Base-by-base conservation (phyloP, 768 basidiomycete genomes). In the Baorangia bicolor region DNA sequence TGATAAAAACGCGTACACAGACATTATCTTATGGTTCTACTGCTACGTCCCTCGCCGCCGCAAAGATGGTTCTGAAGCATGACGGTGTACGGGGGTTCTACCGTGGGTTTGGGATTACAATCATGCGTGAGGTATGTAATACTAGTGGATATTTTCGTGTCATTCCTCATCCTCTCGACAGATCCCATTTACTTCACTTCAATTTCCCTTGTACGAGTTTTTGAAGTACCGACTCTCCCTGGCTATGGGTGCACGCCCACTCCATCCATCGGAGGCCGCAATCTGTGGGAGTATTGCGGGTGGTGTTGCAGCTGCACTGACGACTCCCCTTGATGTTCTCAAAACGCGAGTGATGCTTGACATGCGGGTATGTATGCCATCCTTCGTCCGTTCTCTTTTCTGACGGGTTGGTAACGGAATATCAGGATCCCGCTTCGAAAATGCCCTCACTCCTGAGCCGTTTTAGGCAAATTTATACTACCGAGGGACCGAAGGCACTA, bases 301-400 rank as follows among this genome's bases (percentile, higher is more conserved):
- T 9, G 96, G 90, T 0, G 75, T 91, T 27, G 94, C 94, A 6
- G 96, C 94, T 1, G 91, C 88, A 0, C 61, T 88, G 34, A 98
- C 97, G 2, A 98, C 97, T 0, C 97, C 97, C 1, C 77, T 99
- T 30, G 97, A 99, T 65, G 97, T 98, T 2, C 80, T 97, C 33
- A 99, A 99, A 71, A 99, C 97, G 1, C 82, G 97, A 18, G 89
- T 97, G 41, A 99, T 99, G 97, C 81, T 98, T 9, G 94, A 96
- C 64, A 78, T 90, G 50, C 79, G 87, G 66, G 94, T 94, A 62
- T 51, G 83, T 70, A 21, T 13, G 4, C 28, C 46, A n/a, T 39
- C 20, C 20, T 39, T 38, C 20, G 5, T 28, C 18, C 18, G 4
- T 27, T 28, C 9, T 40, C n/a, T 27, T 18, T 20, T 41, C 38